These are phyloP conservation scores for Pestalotiopsis sp. DNA, from an alignment of 2,329 filamentous ascomycete species.

Conservation along the genomic window DNA sequence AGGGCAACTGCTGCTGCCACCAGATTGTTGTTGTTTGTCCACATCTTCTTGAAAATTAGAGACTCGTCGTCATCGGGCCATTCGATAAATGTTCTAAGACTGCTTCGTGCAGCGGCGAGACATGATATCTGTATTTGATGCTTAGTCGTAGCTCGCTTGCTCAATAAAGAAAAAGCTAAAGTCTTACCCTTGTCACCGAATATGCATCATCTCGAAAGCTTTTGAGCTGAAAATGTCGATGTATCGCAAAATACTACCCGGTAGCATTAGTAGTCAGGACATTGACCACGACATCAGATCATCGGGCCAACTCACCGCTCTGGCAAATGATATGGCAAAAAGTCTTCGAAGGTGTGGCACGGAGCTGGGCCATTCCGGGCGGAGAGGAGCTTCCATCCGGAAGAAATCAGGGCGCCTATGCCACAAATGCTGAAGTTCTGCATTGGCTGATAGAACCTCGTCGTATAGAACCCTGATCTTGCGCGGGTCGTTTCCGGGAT, in stretches of 20 bases:
- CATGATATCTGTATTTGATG: background rate
- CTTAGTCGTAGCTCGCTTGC: background rate
- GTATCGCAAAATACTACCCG: background rate
- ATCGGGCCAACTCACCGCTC: background rate
- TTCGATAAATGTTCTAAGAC: constrained; percentile 6
- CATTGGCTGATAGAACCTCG: background rate
- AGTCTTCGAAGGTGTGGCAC: constrained; percentile 4
- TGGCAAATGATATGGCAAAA: constrained; percentile 7
- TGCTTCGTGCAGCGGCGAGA: constrained; percentile 5
- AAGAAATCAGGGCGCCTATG: constrained; percentile 1
- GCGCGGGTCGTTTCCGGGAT: background rate
- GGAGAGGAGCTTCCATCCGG: constrained; percentile 4
- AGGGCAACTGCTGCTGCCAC: constrained; percentile 5
- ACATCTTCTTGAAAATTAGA: constrained; percentile 4
- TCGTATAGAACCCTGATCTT: background rate
- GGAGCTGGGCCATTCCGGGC: constrained; percentile 2
- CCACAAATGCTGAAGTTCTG: constrained; percentile 7
- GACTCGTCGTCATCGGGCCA: constrained; percentile 5
- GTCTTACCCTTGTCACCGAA: background rate
- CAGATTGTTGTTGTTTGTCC: constrained; percentile 7
- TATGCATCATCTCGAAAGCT: constrained; percentile 3
- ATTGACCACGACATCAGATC: background rate
- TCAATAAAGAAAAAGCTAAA: background rate
- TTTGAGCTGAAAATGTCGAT: constrained; percentile 4
- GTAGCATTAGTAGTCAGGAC: background rate